Evolutionary conservation across 2,329 filamentous ascomycete genomes (phyloP), one percentile per base, ranked within the genome.

Genomic region (Chaetomiaceae sp.): DNA sequence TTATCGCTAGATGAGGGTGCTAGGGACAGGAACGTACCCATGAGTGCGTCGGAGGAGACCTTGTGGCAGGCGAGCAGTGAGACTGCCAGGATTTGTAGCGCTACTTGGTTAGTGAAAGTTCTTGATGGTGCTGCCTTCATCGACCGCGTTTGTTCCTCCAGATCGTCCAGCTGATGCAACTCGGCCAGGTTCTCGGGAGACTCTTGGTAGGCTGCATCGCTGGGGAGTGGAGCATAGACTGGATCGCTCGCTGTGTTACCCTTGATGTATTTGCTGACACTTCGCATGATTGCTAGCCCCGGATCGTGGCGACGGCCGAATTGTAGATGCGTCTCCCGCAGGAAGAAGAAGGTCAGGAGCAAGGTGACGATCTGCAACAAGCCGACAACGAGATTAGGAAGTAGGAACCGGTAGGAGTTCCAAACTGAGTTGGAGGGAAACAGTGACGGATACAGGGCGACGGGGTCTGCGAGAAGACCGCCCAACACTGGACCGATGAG

Each of bases 11-110:
- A 12, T 32, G 6, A 17, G 10, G 39, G 15, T 10, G 15, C 39
- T 17, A 47, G 22, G 19, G 44, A 36, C 11, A 47, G 44, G 24
- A 48, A 51, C 18, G 41, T 42, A 29, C 32, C 35, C 29, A 30
- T 48, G 17, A 48, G 33, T 1, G 45, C 29, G 24, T 51, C 40
- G 3, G 48, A 45, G 15, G 37, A 32, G 1, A 45, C 29, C 19
- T 51, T 48, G 34, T 51, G 48, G 38, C 42, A 51, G 37, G 48
- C 45, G 12, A 48, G 37, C n/a, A 51, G 14, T 3, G 45, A 51
- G 27, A 51, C 29, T 2, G 45, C 39, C 15, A 51, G 27, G n/a
- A 51, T 42, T 34, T 51, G 41, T 5, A 51, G 17, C 3, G 48
- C n/a, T 2, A 48, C 40, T 8, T 48, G 45, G 2, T n/a, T 1